These are phyloP conservation scores for Phytomonas serpens DNA, from an alignment of 208 protist species.

Conservation along the genomic window DNA sequence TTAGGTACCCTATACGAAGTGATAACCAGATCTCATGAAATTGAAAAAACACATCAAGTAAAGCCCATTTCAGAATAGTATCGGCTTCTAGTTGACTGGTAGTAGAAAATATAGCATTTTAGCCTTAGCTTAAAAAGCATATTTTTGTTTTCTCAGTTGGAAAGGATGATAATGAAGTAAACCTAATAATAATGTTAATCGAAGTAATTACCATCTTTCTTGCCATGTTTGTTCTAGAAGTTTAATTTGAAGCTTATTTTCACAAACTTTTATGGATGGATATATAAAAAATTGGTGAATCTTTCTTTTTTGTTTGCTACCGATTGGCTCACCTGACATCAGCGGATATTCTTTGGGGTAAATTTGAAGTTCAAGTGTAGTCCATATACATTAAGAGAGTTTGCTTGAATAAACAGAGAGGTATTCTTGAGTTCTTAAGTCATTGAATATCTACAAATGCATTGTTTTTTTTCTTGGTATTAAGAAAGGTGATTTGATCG, in stretches of 20 bases:
- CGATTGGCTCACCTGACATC: not conserved
- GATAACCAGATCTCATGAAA: conserved; percentile 23
- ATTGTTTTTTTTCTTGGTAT: not conserved
- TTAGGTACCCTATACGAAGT: conserved; percentile 57
- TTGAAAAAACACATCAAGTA: conserved; percentile 15
- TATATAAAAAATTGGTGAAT: not conserved
- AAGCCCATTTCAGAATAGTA: not conserved
- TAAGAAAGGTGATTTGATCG: not conserved
- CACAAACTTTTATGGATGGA: not conserved
- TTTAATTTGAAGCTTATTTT: not conserved
- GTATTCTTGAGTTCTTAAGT: not conserved
- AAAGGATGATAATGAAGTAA: not conserved
- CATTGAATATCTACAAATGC: not conserved
- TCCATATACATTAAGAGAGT: not conserved
- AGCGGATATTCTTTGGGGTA: not conserved
- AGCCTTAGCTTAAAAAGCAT: not conserved
- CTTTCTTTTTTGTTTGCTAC: not conserved
- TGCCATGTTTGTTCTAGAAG: not conserved
- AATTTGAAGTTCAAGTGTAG: not conserved
- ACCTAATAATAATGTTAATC: not conserved
- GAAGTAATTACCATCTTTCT: not conserved
- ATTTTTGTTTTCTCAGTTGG: not conserved
- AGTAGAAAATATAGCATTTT: not conserved
- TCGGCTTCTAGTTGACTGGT: not conserved
- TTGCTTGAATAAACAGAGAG: not conserved